Percentiles rank a stretch among this genome's conserved stretches.
These are phyloP conservation scores for Saturnispora sanitii DNA, from an alignment of 805 yeast genomes.

Conservation along the genomic window DNA sequence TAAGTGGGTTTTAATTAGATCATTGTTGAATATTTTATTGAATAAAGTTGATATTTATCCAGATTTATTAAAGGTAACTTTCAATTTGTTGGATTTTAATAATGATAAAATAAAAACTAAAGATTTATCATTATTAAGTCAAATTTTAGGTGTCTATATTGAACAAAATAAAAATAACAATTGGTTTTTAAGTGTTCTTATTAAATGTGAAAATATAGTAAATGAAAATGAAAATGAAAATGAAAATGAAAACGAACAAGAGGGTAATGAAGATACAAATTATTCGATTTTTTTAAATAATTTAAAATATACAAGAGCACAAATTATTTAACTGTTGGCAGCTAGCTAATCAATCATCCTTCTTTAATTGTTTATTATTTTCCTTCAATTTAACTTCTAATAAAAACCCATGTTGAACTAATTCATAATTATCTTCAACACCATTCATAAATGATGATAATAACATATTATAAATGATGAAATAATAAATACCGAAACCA, in stretches of 20 bases:
- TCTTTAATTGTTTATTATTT: background rate
- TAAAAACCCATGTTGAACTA: constrained; percentile 49
- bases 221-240: background rate
- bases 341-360: background rate
- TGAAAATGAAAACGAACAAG: too few relatives aligned
- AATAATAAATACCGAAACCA: constrained; percentile 80
- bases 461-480: constrained; percentile 69
- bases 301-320: constrained; percentile 7
- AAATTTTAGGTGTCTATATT: constrained; percentile 10
- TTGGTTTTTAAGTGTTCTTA: constrained; percentile 10
- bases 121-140: constrained; percentile 9
- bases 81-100: constrained; percentile 2
- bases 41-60: background rate
- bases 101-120: constrained; percentile 5
- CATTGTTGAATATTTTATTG: background rate
- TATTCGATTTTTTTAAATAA: constrained; percentile 6
- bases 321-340: background rate
- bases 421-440: constrained; percentile 42
- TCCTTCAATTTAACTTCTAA: constrained; percentile 31
- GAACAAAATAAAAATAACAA: background rate
- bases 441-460: constrained; percentile 58
- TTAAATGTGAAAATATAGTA: constrained; percentile 1
- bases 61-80: background rate
- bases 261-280: constrained; percentile 1
- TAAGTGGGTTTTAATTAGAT: background rate